Percentiles rank a stretch among this genome's conserved stretches.
These are phyloP conservation scores for Chenopodium quinoa DNA, from an alignment of 148 eudicot genomes.

Conservation along the genomic window DNA sequence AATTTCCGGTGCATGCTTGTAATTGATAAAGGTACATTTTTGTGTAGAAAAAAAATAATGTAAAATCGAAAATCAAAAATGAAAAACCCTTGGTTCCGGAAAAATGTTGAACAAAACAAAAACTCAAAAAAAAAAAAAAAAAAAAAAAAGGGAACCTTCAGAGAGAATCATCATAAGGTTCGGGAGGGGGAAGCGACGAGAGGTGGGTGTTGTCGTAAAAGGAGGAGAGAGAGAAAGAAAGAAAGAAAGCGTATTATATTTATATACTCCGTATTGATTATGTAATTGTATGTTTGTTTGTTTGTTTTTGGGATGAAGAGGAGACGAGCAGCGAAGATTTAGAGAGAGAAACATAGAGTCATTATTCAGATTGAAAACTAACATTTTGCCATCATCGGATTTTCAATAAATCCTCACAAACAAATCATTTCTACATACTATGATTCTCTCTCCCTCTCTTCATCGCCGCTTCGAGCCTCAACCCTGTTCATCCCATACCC, in stretches of 20 bases:
- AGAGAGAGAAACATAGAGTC: slow-evolving; percentile 4
- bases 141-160: slow-evolving; percentile 24
- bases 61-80: too few species aligned
- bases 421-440: too few species aligned
- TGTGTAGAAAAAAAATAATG: too few species aligned
- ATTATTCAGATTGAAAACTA: slow-evolving; percentile 38
- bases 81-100: too few species aligned
- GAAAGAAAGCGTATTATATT: background rate
- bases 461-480: slow-evolving; percentile 19
- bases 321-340: background rate
- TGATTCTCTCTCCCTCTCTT: too few species aligned
- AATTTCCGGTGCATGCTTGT: background rate
- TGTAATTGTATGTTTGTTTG: background rate
- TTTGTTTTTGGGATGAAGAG: background rate
- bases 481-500: background rate
- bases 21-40: too few species aligned
- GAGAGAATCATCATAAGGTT: slow-evolving; percentile 35
- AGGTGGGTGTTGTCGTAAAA: slow-evolving; percentile 3
- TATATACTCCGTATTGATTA: background rate
- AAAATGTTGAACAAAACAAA: too few species aligned
- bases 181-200: slow-evolving; percentile 32
- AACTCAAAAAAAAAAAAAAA: background rate
- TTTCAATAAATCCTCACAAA: background rate
- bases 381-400: slow-evolving; percentile 5
- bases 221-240: slow-evolving; percentile 13